Base-by-base conservation (phyloP, 1,284 basidiomycete genomes). In the Ceratorhiza oryzae-sativae region DNA sequence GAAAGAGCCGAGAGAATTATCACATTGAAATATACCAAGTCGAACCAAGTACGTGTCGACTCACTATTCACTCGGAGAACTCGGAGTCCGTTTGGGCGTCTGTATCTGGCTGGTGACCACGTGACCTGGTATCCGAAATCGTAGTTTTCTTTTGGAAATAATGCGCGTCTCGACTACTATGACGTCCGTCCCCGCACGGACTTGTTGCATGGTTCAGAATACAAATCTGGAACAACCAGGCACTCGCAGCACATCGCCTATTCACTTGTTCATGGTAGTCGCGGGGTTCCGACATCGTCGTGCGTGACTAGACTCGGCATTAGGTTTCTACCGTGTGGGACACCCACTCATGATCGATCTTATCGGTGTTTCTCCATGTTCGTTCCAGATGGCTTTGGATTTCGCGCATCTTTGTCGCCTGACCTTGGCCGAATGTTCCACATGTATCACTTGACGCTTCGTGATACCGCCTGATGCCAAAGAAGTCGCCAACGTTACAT, bases 1-100 rank as follows among this genome's bases (percentile, higher is more conserved):
- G 89, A 55, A 91, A 90, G 73, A 88, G 85, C 82, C 98, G 95
- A 80, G 97, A 96, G 84, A 97, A 98, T 23, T 91, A 92, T 84
- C 97, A 99, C 30, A 90, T 91, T 53, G 90, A 92, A 15, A 99
- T 86, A 80, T 99, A 97, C 73, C 87, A 90, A 12, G 93, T 90
- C 46, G 84, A 87, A 75, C 86, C 85, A 39, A 99, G 88, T 32
- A 91, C 81, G 0, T 88, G 87, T 85, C 68, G 79, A 79, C 1
- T 79, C 77, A 34, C 77, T 76, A n/a, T 80, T 77, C 75, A 82
- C 80, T 46, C 81, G 79, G 59, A 85, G 79, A 56, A 85, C 78
- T 51, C 84, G 82, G 74, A 86, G 82, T 41, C 81, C 81, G 77
- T 83, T 83, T 75, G 86, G 80, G 80, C 85, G 86, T n/a, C n/a